Percentiles rank a stretch among this genome's conserved stretches.
phyloP scores from a whole-genome alignment of 495 filamentous ascomycete species.

The Penicillium fimorum region DNA sequence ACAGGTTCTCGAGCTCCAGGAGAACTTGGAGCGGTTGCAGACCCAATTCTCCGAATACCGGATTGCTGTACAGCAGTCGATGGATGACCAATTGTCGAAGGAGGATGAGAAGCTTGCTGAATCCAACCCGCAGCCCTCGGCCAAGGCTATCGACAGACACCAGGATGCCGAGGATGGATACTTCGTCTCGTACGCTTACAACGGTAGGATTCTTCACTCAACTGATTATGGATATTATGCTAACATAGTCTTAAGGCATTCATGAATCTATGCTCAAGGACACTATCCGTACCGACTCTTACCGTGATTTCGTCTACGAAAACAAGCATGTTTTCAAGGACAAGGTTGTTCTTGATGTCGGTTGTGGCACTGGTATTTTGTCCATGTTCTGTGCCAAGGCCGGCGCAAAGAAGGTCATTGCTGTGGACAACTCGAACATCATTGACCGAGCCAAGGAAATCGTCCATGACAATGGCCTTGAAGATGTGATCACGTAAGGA shows the following conservation, averaged over 20 bases:
- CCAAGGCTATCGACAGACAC: conserved; percentile 21
- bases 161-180: conserved; percentile 59
- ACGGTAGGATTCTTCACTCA: conserved; percentile 47
- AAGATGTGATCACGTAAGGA: conserved; percentile 71
- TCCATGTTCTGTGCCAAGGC: conserved; percentile 93
- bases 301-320: conserved; percentile 70
- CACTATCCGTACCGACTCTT: conserved; percentile 62
- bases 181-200: conserved; percentile 78
- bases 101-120: conserved; percentile 41
- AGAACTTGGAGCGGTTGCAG: conserved; percentile 61
- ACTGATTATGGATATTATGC: conserved; percentile 7
- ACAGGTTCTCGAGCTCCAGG: conserved; percentile 66
- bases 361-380: conserved; percentile 88
- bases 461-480: conserved; percentile 75
- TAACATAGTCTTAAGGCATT: conserved; percentile 56
- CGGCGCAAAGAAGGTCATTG: conserved; percentile 85
- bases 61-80: conserved; percentile 62
- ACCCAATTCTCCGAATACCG: conserved; percentile 71
- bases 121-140: conserved; percentile 17
- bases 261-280: conserved; percentile 92
- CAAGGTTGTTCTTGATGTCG: conserved; percentile 89
- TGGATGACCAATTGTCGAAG: conserved; percentile 66
- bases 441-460: conserved; percentile 85
- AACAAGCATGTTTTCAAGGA: conserved; percentile 89
- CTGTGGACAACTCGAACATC: conserved; percentile 92